Evolutionary conservation across 2,329 filamentous ascomycete species (phyloP), one percentile per base, ranked within the genome.

Genomic region (Exophiala mesophila): DNA sequence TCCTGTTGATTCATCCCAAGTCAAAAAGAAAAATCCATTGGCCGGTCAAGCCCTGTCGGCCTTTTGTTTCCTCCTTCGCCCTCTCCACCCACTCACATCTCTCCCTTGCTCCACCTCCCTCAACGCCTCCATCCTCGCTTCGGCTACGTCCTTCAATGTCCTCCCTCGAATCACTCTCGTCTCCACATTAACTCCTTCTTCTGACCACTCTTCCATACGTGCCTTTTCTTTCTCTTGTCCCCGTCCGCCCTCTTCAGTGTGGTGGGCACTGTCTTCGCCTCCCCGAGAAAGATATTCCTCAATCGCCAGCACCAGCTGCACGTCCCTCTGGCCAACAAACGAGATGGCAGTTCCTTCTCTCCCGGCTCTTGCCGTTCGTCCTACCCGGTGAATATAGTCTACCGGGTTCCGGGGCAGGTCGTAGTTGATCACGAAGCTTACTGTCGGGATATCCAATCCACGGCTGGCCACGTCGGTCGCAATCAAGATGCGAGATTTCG

Each of bases 361-460:
- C 0, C 92, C 92, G 0, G 92, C 92, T 76, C 92, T 82, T 3
- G 92, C 92, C 9, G 92, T 98, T 66, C 92, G 83, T 63, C 92
- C 92, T 37, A 96, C 90, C 9, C 92, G 81, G 69, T 98, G 92
- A 53, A 98, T 92, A 63, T 98, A 98, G 65, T 96, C 90, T 62
- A 96, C 89, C 3, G 90, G 88, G 60, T 96, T 88, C n/a, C 90
- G 81, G 0, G 92, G 92, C 1, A 98, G 80, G 61, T 98, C 92
- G 65, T 89, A 98, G 66, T 98, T 97, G 59, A 98, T 71, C 2
- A 98, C 92, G 12, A 97, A 67, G 41, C 78, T 83, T 5, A 97
- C 90, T 54, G 88, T 85, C 1, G 90, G 90, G 49, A 98, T 96
- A 68, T 98, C 92, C 3, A 98, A 77, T 73, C 92, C 92, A 63